Percentiles rank a stretch among this genome's conserved stretches.
These are phyloP conservation scores for Mallotus japonicus DNA, from an alignment of 441 rosid genomes.

Conservation along the genomic window DNA sequence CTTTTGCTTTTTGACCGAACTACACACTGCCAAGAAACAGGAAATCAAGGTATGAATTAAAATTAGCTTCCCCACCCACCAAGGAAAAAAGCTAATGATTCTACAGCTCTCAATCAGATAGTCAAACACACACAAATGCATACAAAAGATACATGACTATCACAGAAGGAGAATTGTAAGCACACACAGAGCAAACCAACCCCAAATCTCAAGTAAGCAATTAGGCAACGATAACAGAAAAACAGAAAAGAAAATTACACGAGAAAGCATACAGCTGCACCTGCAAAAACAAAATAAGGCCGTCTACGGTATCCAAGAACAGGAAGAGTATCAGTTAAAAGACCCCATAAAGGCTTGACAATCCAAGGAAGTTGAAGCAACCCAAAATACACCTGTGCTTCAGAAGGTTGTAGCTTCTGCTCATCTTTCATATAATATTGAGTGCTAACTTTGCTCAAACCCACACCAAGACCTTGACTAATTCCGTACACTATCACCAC, in stretches of 20 bases:
- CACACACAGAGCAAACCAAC: not conserved
- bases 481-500: constrained; percentile 63
- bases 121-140: not conserved
- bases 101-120: not conserved
- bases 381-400: constrained; percentile 55
- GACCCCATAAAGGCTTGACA: constrained; percentile 73
- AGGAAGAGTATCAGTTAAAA: constrained; percentile 66
- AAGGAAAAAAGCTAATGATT: not conserved
- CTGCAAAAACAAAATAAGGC: constrained; percentile 68
- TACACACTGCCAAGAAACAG: not conserved
- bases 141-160: not conserved
- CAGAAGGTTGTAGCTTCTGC: constrained; percentile 63
- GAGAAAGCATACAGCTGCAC: constrained; percentile 25
- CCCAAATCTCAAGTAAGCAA: not conserved
- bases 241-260: not conserved
- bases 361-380: constrained; percentile 63
- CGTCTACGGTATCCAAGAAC: constrained; percentile 54
- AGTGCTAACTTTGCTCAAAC: constrained; percentile 50
- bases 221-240: not conserved
- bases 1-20: not conserved
- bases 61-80: not conserved
- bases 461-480: constrained; percentile 61
- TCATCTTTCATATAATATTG: constrained; percentile 72
- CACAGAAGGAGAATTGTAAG: too few relatives aligned
- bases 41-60: not conserved